Base-by-base conservation (phyloP, 331 rosid species). In the Pyrus hybrid region DNA sequence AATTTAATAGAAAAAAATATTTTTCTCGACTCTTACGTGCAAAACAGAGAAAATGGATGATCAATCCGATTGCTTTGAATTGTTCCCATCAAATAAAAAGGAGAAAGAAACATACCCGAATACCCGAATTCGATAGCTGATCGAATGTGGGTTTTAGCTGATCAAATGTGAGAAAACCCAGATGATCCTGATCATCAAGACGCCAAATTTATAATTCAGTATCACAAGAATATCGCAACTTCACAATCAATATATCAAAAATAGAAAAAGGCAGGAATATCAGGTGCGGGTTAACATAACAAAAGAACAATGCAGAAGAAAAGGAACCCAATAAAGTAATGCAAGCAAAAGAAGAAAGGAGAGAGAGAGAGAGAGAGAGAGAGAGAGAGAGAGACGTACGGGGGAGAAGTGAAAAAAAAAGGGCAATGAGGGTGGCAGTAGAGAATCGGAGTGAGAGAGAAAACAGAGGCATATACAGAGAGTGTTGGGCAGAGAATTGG, bases 151-250 rank as follows among this genome's bases (percentile, higher is more conserved):
- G 17, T 41, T 41, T 63, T 51, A 35, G 61, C 58, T 64, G 60
- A 74, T 56, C 33, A 75, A 66, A 75, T 68, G 77, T 35, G 32
- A 21, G 17, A 75, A 69, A 77, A 61, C 70, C 85, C 78, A 67
- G 72, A 37, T 54, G 58, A 13, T 25, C 78, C 45, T 70, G 86
- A 76, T 75, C 73, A 35, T 66, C 72, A 49, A 70, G 43, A 78
- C 51, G 29, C 77, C 29, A 78, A 72, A 37, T 57, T 63, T 66
- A 32, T 37, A 64, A 75, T 70, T 41, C 69, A 74, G 16, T 41
- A 78, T 74, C 74, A 77, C 60, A 74, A 54, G 60, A 28, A 21
- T n/a, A 70, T 16, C 58, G 54, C 25, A 16, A 32, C 64, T 75
- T 65, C 14, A 29, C 70, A 16, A 20, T 5, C 30, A 8, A 68